Conservation (phyloP, 2,329 filamentous ascomycete species). For the Verticillium isaacii region DNA sequence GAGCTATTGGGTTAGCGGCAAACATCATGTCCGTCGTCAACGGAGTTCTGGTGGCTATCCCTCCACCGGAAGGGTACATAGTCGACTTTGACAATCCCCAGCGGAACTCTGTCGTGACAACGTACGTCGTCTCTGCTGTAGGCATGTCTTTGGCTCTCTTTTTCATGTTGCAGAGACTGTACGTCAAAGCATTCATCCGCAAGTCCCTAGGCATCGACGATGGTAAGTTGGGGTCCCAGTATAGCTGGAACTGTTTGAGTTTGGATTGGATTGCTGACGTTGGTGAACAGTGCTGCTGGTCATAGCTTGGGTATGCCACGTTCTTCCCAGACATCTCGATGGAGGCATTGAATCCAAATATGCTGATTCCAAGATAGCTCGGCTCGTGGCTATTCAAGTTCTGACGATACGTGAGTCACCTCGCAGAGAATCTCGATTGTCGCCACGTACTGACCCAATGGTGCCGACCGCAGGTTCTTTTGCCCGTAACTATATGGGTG, state of each 20-base stretch:
- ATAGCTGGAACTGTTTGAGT: too few relatives aligned
- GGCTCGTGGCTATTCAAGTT: slow-evolving; percentile 6
- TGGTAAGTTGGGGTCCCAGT: slow-evolving; percentile 11
- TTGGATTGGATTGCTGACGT: background rate
- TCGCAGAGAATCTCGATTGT: too few relatives aligned
- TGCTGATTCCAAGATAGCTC: background rate
- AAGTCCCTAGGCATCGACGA: slow-evolving; percentile 20
- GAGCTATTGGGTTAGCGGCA: background rate
- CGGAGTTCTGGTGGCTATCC: slow-evolving; percentile 11
- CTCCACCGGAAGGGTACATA: slow-evolving; percentile 19
- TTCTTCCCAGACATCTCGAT: too few relatives aligned
- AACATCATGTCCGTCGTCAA: background rate
- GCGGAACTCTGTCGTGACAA: slow-evolving; percentile 10
- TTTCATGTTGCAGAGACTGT: slow-evolving; percentile 21
- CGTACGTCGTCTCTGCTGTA: slow-evolving; percentile 17
- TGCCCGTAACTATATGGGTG: slow-evolving; percentile 1
- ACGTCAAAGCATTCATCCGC: slow-evolving; percentile 18
- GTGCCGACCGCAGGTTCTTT: background rate
- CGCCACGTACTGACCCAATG: background rate
- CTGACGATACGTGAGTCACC: slow-evolving; percentile 5
- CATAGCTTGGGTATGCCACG: slow-evolving; percentile 1
- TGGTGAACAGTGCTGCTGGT: background rate
- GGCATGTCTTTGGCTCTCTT: slow-evolving; percentile 15
- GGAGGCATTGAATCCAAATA: too few relatives aligned
- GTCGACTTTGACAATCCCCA: slow-evolving; percentile 22